A percentile compares a stretch with the other conserved stretches of the same genome.
Conservation (phyloP, 2,329 filamentous ascomycete species). For the Fusarium liriodendri region DNA sequence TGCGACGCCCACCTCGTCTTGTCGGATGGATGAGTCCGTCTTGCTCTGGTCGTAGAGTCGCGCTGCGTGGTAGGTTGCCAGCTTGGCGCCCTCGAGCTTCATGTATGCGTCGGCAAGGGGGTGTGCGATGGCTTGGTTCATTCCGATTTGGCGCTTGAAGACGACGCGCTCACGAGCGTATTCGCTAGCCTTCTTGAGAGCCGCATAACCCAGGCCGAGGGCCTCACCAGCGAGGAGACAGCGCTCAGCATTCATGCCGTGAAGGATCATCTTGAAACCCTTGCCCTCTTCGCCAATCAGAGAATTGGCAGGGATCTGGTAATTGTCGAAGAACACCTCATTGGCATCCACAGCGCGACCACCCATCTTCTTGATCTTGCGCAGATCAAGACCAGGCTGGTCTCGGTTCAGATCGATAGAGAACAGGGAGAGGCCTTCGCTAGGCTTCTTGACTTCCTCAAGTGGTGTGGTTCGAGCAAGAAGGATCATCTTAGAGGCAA, state of each 20-base stretch:
- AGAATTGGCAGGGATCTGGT: conserved; percentile 70
- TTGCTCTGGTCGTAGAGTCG: conserved; percentile 68
- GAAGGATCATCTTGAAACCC: conserved; percentile 83
- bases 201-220: conserved; percentile 82
- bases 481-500: conserved; percentile 85
- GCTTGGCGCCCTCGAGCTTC: conserved; percentile 72
- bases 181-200: conserved; percentile 67
- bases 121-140: conserved; percentile 74
- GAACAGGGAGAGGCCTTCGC: conserved; percentile 83
- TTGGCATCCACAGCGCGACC: conserved; percentile 85
- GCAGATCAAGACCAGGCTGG: conserved; percentile 71
- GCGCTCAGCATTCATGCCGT: conserved; percentile 84
- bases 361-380: conserved; percentile 86
- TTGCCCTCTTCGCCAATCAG: conserved; percentile 79
- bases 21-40: conserved; percentile 62
- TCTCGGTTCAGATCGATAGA: conserved; percentile 79
- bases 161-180: conserved; percentile 76
- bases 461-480: conserved; percentile 80
- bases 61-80: conserved; percentile 74
- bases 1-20: conserved; percentile 70
- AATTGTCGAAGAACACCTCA: conserved; percentile 88
- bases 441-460: conserved; percentile 74
- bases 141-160: conserved; percentile 73
- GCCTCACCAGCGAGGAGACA: conserved; percentile 84
- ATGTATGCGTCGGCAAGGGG: conserved; percentile 75